Conservation (phyloP, 169 alveolate genomes). For the Cryptosporidium viatorum region DNA sequence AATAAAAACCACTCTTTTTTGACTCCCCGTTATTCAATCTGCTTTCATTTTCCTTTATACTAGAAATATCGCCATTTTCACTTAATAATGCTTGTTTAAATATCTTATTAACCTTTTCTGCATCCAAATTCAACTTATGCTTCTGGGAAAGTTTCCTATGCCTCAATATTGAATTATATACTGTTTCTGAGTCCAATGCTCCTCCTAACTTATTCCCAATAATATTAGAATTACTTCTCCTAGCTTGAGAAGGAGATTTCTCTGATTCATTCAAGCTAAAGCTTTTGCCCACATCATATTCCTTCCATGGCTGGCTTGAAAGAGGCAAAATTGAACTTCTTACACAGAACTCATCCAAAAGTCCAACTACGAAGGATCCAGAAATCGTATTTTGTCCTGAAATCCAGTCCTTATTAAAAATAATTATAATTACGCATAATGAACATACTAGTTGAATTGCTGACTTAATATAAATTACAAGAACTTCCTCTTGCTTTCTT, state of each 20-base stretch:
- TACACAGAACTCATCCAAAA: slow-evolving; percentile 28
- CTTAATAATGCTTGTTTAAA: not conserved
- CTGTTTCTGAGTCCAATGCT: not conserved
- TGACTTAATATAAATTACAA: slow-evolving; percentile 42
- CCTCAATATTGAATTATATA: not conserved
- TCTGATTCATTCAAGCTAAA: not conserved
- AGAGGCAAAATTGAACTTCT: not conserved
- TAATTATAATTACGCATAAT: not conserved
- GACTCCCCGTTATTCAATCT: not conserved
- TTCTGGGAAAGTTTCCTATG: not conserved
- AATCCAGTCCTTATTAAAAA: slow-evolving; percentile 52
- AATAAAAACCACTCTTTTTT: not conserved
- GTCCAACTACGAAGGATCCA: slow-evolving; percentile 1
- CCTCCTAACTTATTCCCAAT: not conserved
- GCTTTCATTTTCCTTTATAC: not conserved
- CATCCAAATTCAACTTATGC: not conserved
- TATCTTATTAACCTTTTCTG: not conserved
- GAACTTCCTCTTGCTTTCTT: slow-evolving; percentile 39
- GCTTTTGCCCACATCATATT: not conserved
- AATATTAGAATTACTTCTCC: not conserved
- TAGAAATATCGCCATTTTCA: not conserved
- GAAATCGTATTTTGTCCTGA: slow-evolving; percentile 7
- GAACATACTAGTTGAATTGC: slow-evolving; percentile 16
- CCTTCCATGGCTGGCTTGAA: not conserved
- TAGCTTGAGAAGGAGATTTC: not conserved